Percentiles rank a stretch among this genome's conserved stretches.
Evolutionary conservation across 2,329 filamentous ascomycete genomes (phyloP).

Genomic region (Cytospora schulzeri): DNA sequence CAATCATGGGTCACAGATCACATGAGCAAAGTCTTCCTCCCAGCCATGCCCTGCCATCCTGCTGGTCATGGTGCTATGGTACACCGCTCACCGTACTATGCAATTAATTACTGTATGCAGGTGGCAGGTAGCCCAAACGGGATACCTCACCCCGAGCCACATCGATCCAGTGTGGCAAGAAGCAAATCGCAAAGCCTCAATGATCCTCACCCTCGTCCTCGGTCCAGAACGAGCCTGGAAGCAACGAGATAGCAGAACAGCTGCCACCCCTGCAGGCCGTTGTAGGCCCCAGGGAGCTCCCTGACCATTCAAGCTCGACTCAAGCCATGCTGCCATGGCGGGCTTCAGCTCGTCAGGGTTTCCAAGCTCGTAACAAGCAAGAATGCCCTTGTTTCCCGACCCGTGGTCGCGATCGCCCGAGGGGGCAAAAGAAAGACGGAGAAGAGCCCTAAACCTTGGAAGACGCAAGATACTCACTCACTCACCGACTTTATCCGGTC

Average conservation of each 20-base stretch:
- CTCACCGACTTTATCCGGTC: slow-evolving; percentile 16
- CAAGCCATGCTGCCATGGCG: background rate
- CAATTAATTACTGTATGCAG: background rate
- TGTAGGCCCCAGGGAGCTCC: background rate
- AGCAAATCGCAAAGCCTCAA: background rate
- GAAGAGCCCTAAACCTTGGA: slow-evolving; percentile 10
- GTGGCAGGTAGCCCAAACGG: background rate
- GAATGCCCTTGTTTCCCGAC: slow-evolving; percentile 13
- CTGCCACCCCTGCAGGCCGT: slow-evolving; percentile 13
- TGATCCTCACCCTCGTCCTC: slow-evolving; percentile 1
- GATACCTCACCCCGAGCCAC: background rate
- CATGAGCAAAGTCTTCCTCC: background rate
- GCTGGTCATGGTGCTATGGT: background rate
- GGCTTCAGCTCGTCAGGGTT: slow-evolving; percentile 24
- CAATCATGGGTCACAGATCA: background rate
- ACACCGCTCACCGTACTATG: slow-evolving; percentile 16
- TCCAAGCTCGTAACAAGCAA: background rate
- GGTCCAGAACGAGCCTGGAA: slow-evolving; percentile 12
- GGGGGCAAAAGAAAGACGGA: background rate
- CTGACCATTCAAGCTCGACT: slow-evolving; percentile 1
- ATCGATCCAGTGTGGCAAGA: background rate
- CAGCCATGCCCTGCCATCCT: background rate
- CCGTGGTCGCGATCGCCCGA: slow-evolving; percentile 19
- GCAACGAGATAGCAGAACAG: background rate
- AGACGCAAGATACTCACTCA: background rate